A percentile compares a stretch with the other conserved stretches of the same genome.
Conservation (phyloP, 306 rosid species). For the Cucurbita argyrosperma region DNA sequence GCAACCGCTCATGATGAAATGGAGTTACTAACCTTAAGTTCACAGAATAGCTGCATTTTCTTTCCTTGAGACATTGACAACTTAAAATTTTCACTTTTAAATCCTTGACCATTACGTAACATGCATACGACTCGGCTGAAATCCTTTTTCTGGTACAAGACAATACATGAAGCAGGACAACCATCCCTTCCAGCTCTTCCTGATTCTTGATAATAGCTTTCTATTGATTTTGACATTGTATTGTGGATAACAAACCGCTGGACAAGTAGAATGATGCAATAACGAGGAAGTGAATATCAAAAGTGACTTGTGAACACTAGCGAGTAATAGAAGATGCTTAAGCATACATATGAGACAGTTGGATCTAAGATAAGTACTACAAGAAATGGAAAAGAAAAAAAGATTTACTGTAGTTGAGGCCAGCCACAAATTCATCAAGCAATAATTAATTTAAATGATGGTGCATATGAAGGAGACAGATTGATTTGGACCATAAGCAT, state of each 20-base stretch:
- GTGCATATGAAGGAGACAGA: neutral
- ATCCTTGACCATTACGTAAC: conserved; percentile 74
- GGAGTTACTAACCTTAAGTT: conserved; percentile 47
- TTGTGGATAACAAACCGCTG: conserved; percentile 95
- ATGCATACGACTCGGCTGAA: conserved; percentile 84
- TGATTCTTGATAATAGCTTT: conserved; percentile 97
- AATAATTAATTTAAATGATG: neutral
- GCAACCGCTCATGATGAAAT: neutral
- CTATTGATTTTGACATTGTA: conserved; percentile 81
- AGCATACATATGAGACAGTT: neutral
- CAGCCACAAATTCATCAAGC: neutral
- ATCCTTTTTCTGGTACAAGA: conserved; percentile 88
- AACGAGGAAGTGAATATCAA: neutral
- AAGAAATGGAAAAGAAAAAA: neutral
- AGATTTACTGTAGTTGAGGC: neutral
- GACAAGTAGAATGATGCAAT: conserved; percentile 3
- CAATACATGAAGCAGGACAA: conserved; percentile 65
- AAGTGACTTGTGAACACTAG: neutral
- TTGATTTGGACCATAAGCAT: neutral
- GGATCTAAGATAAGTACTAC: neutral
- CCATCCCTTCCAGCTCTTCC: conserved; percentile 98
- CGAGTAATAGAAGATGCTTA: neutral
- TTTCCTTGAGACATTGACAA: conserved; percentile 73
- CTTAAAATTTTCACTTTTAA: conserved; percentile 50
- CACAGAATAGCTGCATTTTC: conserved; percentile 90